Evolutionary conservation across 805 yeast genomes (phyloP).

Genomic region (Wickerhamomyces mucosus): DNA sequence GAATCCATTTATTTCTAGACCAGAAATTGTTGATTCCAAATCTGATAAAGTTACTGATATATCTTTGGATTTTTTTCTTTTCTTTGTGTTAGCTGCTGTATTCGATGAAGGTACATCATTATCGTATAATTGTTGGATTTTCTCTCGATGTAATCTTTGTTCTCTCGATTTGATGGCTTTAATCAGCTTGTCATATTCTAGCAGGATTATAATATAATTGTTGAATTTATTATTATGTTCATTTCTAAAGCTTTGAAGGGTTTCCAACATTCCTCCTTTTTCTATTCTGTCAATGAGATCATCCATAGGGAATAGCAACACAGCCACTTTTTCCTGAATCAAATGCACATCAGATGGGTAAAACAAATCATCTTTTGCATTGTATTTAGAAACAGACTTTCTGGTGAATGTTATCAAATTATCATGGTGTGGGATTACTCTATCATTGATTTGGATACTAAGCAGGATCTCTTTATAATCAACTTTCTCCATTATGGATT

Average conservation of each 20-base stretch:
- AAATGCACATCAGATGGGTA: slow-evolving; percentile 38
- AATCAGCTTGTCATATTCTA: slow-evolving; percentile 39
- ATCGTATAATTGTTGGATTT: slow-evolving; percentile 6
- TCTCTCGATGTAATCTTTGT: slow-evolving; percentile 32
- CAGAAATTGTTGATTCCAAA: slow-evolving; percentile 31
- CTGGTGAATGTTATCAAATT: slow-evolving; percentile 40
- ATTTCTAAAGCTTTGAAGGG: slow-evolving; percentile 16
- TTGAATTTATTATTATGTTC: slow-evolving; percentile 15
- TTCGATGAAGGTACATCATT: slow-evolving; percentile 16
- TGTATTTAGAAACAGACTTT: slow-evolving; percentile 37
- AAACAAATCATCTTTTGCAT: slow-evolving; percentile 38
- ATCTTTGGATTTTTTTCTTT: slow-evolving; percentile 3
- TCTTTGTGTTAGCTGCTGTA: slow-evolving; percentile 1
- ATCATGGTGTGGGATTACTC: slow-evolving; percentile 12
- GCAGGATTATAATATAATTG: slow-evolving; percentile 34
- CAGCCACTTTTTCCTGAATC: slow-evolving; percentile 32
- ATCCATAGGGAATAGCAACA: slow-evolving; percentile 37
- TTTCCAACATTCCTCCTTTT: slow-evolving; percentile 17
- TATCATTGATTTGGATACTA: slow-evolving; percentile 20
- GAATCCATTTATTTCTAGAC: slow-evolving; percentile 37
- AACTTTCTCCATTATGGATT: slow-evolving; percentile 22
- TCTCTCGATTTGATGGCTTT: slow-evolving; percentile 35
- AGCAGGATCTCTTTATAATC: slow-evolving; percentile 11
- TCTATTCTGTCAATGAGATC: slow-evolving; percentile 30
- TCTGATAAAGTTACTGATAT: slow-evolving; percentile 15